phyloP scores from a whole-genome alignment of 345 rosid genomes.

The Salix purpurea region DNA sequence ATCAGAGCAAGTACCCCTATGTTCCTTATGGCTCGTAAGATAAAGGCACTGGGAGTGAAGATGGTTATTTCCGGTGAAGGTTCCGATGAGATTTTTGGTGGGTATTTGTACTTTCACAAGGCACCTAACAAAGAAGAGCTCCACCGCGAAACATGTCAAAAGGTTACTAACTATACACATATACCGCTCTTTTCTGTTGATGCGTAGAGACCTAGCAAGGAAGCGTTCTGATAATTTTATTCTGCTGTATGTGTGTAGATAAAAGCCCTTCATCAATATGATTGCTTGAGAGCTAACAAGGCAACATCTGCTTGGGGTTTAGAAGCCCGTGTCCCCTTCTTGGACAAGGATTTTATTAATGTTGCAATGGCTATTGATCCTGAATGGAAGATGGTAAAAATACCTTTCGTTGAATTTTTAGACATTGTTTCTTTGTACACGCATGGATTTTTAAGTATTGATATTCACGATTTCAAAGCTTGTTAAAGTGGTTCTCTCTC shows the following conservation, averaged over 20 bases:
- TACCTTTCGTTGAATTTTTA: background rate
- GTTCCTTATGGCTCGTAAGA: constrained; percentile 89
- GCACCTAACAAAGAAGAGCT: constrained; percentile 88
- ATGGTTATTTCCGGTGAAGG: constrained; percentile 99
- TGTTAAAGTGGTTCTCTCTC: background rate
- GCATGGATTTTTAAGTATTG: background rate
- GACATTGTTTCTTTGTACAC: too few relatives aligned
- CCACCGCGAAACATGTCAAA: constrained; percentile 81
- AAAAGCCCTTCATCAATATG: constrained; percentile 87
- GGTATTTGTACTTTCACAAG: constrained; percentile 92
- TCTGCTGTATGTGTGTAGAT: constrained; percentile 43
- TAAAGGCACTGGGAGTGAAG: constrained; percentile 89
- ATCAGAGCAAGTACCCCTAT: constrained; percentile 91
- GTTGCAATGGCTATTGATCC: constrained; percentile 87
- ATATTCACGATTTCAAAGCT: background rate
- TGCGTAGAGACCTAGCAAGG: background rate
- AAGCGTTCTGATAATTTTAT: background rate
- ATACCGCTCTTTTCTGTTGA: background rate
- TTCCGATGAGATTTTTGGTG: constrained; percentile 89
- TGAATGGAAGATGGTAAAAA: constrained; percentile 70
- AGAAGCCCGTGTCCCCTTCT: constrained; percentile 89
- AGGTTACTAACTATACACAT: constrained; percentile 37
- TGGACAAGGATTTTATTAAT: constrained; percentile 78
- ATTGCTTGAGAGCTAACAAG: constrained; percentile 92
- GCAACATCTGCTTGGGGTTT: constrained; percentile 93